Percentiles rank a stretch among this genome's conserved stretches.
These are phyloP conservation scores for Euphrasia confusa DNA, from an alignment of 257 asterid species.

Conservation along the genomic window DNA sequence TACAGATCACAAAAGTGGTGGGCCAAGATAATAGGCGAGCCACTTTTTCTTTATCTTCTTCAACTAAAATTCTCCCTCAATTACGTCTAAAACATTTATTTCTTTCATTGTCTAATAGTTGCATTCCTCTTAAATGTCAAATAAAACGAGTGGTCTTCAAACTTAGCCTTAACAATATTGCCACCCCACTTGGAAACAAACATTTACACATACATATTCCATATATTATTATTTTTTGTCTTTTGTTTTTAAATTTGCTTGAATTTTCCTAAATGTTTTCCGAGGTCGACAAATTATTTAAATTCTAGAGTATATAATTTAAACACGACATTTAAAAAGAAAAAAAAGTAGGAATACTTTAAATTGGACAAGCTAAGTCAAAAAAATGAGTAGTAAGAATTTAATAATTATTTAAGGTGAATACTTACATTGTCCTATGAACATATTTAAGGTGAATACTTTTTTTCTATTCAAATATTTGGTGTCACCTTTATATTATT, in stretches of 20 bases:
- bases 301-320: too few species aligned
- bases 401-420: too few species aligned
- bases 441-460: too few species aligned
- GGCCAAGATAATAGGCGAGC: neutral
- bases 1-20: constrained; percentile 7
- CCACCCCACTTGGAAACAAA: constrained; percentile 7
- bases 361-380: too few species aligned
- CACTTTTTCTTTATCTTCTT: constrained; percentile 42
- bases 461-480: too few species aligned
- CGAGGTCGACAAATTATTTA: too few species aligned
- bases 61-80: neutral
- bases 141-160: constrained; percentile 4
- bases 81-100: neutral
- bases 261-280: neutral
- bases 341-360: too few species aligned
- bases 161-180: neutral
- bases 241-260: neutral
- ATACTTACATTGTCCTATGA: too few species aligned
- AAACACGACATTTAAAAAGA: too few species aligned
- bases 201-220: neutral
- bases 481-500: too few species aligned
- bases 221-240: neutral
- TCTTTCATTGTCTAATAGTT: neutral
- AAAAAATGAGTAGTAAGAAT: too few species aligned
- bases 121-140: neutral